Evolutionary conservation across 2,329 filamentous ascomycete species (phyloP), one percentile per base, ranked within the genome.

Genomic region (Truncatella angustata): DNA sequence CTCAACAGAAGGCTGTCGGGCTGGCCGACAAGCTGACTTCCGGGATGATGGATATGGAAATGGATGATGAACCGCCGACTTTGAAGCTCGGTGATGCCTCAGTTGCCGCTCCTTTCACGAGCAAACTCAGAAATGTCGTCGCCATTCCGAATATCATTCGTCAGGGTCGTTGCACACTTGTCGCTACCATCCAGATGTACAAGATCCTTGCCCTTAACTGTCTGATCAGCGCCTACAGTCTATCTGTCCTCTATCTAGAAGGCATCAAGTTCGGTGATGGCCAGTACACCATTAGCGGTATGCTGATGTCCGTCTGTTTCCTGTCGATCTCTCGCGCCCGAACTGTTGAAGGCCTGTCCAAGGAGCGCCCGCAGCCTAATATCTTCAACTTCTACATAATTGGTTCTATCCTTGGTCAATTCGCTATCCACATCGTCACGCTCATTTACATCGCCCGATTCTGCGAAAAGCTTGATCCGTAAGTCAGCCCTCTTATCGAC

Each of bases 351-450:
- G 88, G 89, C 32, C 79, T 99, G 21, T 97, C 93, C 57, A 97
- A 97, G 74, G 94, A 99, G 73, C 88, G 94, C 35, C 94, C 94
- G 0, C 94, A 99, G 74, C 92, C 93, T 51, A 97, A 97, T 73
- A 99, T 99, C 67, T 97, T 97, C 80, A 99, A 99, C 75, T 82
- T 91, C 49, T 99, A 99, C 78, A 97, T 99, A 69, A 96, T 99
- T 60, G 93, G 94, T 39, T 97, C 92, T 16, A 94, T 99, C 54
- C 85, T 99, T 30, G 94, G 92, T 49, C 94, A 99, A 72, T 99
- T 99, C 66, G 93, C 93, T 34, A 86, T 99, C 50, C 94, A 99
- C 70, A 96, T 97, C 60, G 86, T 79, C 37, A 97, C 94, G 1
- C 78, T 99, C 44, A 92, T 99, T 67, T 99, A 97, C 73, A 87